These are phyloP conservation scores for Globisporangium cystogenes DNA, from an alignment of 352 stramenopile species.

Conservation along the genomic window DNA sequence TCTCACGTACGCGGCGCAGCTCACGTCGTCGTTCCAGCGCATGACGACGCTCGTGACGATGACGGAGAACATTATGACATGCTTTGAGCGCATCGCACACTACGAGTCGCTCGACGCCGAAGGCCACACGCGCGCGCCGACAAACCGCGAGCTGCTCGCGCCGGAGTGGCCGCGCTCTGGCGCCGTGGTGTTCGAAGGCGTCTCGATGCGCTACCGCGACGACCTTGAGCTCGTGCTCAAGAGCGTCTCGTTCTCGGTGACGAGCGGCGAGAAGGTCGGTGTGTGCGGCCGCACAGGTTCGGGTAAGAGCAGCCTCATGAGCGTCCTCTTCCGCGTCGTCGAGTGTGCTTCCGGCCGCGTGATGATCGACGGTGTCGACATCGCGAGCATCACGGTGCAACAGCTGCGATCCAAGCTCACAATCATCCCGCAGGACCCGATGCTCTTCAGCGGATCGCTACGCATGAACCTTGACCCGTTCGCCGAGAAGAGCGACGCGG, in stretches of 20 bases:
- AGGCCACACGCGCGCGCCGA: slow-evolving; percentile 50
- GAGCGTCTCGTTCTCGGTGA: slow-evolving; percentile 17
- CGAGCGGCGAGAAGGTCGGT: slow-evolving; percentile 22
- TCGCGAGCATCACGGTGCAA: slow-evolving; percentile 24
- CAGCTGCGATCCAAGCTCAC: slow-evolving; percentile 25
- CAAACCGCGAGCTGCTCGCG: slow-evolving; percentile 69
- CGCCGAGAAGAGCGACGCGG: slow-evolving; percentile 46
- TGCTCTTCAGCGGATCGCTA: slow-evolving; percentile 87
- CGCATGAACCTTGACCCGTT: slow-evolving; percentile 90
- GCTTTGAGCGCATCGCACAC: slow-evolving; percentile 64
- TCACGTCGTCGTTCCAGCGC: slow-evolving; percentile 90
- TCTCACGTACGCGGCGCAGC: slow-evolving; percentile 83
- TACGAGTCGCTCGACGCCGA: slow-evolving; percentile 25
- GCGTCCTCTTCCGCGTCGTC: slow-evolving; percentile 33
- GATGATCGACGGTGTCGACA: slow-evolving; percentile 85
- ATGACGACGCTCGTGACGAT: slow-evolving; percentile 84
- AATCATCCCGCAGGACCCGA: slow-evolving; percentile 85
- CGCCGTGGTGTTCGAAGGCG: slow-evolving; percentile 22
- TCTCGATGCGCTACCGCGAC: slow-evolving; percentile 27
- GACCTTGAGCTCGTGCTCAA: slow-evolving; percentile 27
- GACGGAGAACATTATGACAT: slow-evolving; percentile 91
- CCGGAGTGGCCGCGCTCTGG: slow-evolving; percentile 57
- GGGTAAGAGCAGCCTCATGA: slow-evolving; percentile 32
- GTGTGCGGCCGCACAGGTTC: slow-evolving; percentile 31
- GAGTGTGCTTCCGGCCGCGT: slow-evolving; percentile 40